Evolutionary conservation across 352 stramenopile species (phyloP).

Genomic region (Pythium biforme): DNA sequence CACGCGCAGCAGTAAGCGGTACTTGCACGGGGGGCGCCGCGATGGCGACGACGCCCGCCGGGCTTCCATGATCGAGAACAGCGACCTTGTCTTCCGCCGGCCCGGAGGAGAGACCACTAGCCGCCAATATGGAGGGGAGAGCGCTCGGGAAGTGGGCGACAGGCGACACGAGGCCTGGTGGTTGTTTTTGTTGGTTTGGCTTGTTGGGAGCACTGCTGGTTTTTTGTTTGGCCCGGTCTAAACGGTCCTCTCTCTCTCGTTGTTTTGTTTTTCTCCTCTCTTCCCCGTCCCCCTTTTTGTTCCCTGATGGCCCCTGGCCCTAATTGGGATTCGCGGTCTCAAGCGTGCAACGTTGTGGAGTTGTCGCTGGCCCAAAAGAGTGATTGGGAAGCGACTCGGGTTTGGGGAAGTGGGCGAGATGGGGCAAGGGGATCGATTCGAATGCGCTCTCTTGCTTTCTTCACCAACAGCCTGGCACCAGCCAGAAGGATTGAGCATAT

Average conservation of each 20-base stretch:
- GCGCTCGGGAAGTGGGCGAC: background rate
- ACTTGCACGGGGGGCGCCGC: background rate
- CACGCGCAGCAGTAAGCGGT: conserved; percentile 63
- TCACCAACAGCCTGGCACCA: background rate
- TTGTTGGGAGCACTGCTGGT: background rate
- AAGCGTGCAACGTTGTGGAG: conserved; percentile 6
- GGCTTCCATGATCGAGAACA: conserved; percentile 9
- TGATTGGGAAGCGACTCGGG: conserved; percentile 20
- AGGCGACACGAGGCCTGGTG: too few species aligned
- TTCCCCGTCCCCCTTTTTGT: background rate
- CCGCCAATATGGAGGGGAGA: background rate
- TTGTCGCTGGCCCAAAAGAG: background rate
- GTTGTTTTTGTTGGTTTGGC: background rate
- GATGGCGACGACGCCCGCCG: conserved; percentile 18
- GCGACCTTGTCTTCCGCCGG: background rate
- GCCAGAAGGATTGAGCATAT: background rate
- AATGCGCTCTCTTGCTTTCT: conserved; percentile 12
- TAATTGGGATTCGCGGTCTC: background rate
- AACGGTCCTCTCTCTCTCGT: background rate
- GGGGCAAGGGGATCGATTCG: conserved; percentile 15
- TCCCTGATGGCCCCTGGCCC: background rate
- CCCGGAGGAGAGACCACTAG: background rate
- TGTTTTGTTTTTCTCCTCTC: conserved; percentile 6
- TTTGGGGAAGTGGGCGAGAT: conserved; percentile 15
- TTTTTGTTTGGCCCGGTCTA: background rate